Conservation (phyloP, 2,329 filamentous ascomycete genomes). For the Beauveria brongniartii region DNA sequence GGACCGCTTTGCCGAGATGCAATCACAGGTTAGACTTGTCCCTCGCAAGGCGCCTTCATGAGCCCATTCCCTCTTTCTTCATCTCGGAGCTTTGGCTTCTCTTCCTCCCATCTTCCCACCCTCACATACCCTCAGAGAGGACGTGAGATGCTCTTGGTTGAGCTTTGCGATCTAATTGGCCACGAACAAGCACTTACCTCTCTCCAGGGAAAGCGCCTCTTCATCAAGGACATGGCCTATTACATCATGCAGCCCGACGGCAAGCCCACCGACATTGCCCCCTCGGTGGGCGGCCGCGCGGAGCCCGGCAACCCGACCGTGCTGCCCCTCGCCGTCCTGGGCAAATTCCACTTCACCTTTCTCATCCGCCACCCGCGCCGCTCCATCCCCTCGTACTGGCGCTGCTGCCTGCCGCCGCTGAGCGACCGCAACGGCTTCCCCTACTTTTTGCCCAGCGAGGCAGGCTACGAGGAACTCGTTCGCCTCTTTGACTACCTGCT, state of each 20-base stretch:
- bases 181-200: conserved; percentile 18
- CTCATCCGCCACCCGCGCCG: conserved; percentile 91
- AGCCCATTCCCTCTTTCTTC: conserved; percentile 7
- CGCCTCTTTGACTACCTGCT: conserved; percentile 80
- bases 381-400: conserved; percentile 88
- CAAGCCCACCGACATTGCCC: conserved; percentile 61
- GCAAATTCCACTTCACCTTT: conserved; percentile 88
- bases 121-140: neutral
- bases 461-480: conserved; percentile 83
- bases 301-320: conserved; percentile 78
- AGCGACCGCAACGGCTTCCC: conserved; percentile 75
- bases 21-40: conserved; percentile 56
- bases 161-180: neutral
- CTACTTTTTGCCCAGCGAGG: conserved; percentile 79
- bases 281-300: conserved; percentile 58
- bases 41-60: conserved; percentile 10
- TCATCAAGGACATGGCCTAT: conserved; percentile 97
- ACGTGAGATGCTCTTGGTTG: neutral
- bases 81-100: neutral
- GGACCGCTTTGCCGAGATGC: conserved; percentile 63
- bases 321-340: conserved; percentile 64
- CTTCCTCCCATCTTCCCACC: neutral
- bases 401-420: conserved; percentile 85
- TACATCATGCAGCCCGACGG: conserved; percentile 75
- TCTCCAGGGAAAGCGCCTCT: conserved; percentile 73